Conservation (phyloP, 345 rosid genomes). For the Dovyalis caffra region DNA sequence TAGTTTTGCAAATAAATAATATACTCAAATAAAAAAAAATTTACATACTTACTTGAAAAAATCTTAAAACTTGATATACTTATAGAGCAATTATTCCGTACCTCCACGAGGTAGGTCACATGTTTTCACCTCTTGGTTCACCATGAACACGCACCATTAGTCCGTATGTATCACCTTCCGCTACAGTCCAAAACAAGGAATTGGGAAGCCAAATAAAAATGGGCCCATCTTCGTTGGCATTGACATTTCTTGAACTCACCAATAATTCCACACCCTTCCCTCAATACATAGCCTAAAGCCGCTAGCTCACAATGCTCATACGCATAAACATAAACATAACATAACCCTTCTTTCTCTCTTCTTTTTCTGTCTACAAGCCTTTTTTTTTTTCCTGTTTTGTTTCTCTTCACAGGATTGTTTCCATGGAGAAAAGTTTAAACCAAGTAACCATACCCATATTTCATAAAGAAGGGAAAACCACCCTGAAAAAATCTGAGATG, state of each 20-base stretch:
- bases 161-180: neutral
- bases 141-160: neutral
- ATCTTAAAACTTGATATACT: too few relatives aligned
- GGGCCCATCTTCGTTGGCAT: conserved; percentile 48
- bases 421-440: conserved; percentile 35
- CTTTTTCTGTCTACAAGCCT: conserved; percentile 3
- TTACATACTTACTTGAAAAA: too few relatives aligned
- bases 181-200: conserved; percentile 1
- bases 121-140: conserved; percentile 17
- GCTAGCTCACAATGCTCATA: neutral
- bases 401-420: conserved; percentile 1
- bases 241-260: conserved; percentile 38
- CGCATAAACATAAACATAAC: neutral
- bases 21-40: too few relatives aligned
- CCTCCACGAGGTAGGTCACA: conserved; percentile 16
- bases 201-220: conserved; percentile 14
- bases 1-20: too few relatives aligned
- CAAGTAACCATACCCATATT: conserved; percentile 16
- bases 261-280: conserved; percentile 17
- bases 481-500: neutral
- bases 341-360: conserved; percentile 1
- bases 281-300: neutral
- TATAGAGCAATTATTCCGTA: too few relatives aligned
- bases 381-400: neutral
- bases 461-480: neutral